A percentile compares a stretch with the other conserved stretches of the same genome.
phyloP scores from a whole-genome alignment of 768 basidiomycete species.

The Calocera cornea region DNA sequence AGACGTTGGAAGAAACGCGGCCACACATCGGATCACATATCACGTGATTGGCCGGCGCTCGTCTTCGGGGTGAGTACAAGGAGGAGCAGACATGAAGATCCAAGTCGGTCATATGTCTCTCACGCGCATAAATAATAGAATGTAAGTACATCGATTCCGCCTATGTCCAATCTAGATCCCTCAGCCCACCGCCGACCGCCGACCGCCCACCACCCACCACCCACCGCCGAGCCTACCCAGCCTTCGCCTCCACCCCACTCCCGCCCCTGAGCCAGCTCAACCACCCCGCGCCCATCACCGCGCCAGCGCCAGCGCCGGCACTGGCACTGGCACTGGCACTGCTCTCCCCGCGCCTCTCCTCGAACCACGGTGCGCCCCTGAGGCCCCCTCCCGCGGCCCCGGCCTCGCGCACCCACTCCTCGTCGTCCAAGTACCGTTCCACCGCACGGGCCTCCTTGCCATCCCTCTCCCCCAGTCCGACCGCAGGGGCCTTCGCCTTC shows the following conservation, averaged over 20 bases:
- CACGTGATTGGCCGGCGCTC: too few species aligned
- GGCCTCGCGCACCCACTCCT: constrained; percentile 46
- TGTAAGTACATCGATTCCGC: too few species aligned
- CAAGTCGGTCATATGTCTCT: too few species aligned
- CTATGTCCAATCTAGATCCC: not conserved
- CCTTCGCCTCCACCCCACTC: not conserved
- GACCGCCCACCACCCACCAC: too few species aligned
- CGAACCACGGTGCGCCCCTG: not conserved
- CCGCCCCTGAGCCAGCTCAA: not conserved
- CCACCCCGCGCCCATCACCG: not conserved
- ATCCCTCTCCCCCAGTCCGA: constrained; percentile 19
- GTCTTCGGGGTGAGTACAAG: too few species aligned
- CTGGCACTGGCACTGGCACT: not conserved
- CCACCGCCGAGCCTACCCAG: not conserved
- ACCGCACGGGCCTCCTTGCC: constrained; percentile 38
- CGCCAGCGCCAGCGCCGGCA: not conserved
- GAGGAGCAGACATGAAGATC: too few species aligned
- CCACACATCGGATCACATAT: too few species aligned
- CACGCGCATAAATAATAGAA: too few species aligned
- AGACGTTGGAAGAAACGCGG: too few species aligned
- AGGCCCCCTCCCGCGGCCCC: constrained; percentile 20
- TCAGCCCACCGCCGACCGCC: not conserved
- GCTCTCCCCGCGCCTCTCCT: not conserved
- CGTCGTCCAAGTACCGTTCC: constrained; percentile 49
- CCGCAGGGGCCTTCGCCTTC: constrained; percentile 16